A percentile compares a stretch with the other conserved stretches of the same genome.
These are phyloP conservation scores for Phialophora macrospora DNA, from an alignment of 2,329 filamentous ascomycete genomes.

Conservation along the genomic window DNA sequence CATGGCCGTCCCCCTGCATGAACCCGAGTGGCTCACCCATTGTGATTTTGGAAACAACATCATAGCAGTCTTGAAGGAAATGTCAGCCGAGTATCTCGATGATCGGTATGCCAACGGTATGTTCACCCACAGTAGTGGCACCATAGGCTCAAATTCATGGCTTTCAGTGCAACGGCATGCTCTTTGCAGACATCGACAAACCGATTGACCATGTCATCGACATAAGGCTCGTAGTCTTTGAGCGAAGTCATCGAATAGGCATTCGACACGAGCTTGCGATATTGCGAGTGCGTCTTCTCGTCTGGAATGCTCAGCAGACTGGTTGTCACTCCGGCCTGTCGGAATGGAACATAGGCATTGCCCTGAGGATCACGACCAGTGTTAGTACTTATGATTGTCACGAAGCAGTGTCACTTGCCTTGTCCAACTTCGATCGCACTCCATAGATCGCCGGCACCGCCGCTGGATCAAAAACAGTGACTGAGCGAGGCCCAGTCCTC, in stretches of 20 bases:
- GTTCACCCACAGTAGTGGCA: conserved; percentile 42
- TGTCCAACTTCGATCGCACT: conserved; percentile 22
- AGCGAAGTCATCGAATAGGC: conserved; percentile 57
- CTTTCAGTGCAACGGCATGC: conserved; percentile 28
- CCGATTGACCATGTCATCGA: conserved; percentile 72
- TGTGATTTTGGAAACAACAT: conserved; percentile 43
- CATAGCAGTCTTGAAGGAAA: conserved; percentile 37
- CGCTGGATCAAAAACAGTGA: conserved; percentile 38
- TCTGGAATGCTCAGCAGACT: conserved; percentile 78
- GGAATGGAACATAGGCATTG: conserved; percentile 19
- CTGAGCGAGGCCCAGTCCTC: conserved; percentile 40
- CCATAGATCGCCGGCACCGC: conserved; percentile 39
- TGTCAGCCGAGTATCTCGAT: conserved; percentile 6
- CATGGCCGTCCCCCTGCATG: conserved; percentile 29
- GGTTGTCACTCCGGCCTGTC: conserved; percentile 67
- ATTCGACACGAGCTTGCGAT: conserved; percentile 73
- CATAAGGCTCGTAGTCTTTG: conserved; percentile 65
- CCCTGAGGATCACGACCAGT: neutral
- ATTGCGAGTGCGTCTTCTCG: conserved; percentile 73
- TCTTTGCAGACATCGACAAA: conserved; percentile 53
- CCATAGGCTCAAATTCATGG: conserved; percentile 25
- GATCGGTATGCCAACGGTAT: conserved; percentile 39
- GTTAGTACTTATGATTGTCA: neutral
- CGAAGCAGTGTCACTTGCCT: conserved; percentile 7
- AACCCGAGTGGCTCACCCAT: conserved; percentile 44